These are phyloP conservation scores for Kwoniella sp. DNA, from an alignment of 768 basidiomycete species.

Conservation along the genomic window DNA sequence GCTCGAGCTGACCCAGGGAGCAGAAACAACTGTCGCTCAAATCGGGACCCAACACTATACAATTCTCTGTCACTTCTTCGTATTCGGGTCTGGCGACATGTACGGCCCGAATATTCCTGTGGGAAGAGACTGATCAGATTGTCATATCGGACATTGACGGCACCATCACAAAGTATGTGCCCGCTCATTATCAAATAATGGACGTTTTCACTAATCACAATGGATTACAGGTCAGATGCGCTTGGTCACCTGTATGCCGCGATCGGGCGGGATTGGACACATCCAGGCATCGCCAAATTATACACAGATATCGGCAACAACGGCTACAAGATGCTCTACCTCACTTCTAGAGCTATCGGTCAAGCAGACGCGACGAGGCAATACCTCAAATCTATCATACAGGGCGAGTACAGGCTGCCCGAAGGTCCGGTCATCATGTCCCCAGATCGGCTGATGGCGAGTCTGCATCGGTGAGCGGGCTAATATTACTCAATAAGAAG, in stretches of 20 bases:
- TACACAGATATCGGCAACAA: slow-evolving; percentile 94
- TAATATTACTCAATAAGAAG: neutral
- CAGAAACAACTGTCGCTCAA: slow-evolving; percentile 85
- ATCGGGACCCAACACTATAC: slow-evolving; percentile 84
- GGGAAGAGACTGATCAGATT: slow-evolving; percentile 86
- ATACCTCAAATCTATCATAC: slow-evolving; percentile 91
- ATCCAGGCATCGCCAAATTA: slow-evolving; percentile 92
- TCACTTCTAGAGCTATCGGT: slow-evolving; percentile 94
- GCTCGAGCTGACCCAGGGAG: neutral
- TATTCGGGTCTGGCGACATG: slow-evolving; percentile 74
- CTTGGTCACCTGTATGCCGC: slow-evolving; percentile 95
- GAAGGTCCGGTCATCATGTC: slow-evolving; percentile 99
- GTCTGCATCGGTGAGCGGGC: slow-evolving; percentile 76
- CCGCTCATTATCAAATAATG: neutral
- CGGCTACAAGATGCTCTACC: slow-evolving; percentile 97
- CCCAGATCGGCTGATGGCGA: slow-evolving; percentile 91
- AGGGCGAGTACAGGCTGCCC: slow-evolving; percentile 93
- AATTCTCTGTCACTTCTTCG: slow-evolving; percentile 85
- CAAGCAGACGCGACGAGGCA: slow-evolving; percentile 96
- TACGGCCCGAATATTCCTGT: slow-evolving; percentile 89
- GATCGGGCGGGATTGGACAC: slow-evolving; percentile 98
- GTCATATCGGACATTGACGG: slow-evolving; percentile 98
- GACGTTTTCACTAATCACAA: neutral
- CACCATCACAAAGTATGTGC: slow-evolving; percentile 89
- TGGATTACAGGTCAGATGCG: slow-evolving; percentile 75